phyloP scores from a whole-genome alignment of 371 early-diverging fungal genomes.

The Lichtheimia ramosa region DNA sequence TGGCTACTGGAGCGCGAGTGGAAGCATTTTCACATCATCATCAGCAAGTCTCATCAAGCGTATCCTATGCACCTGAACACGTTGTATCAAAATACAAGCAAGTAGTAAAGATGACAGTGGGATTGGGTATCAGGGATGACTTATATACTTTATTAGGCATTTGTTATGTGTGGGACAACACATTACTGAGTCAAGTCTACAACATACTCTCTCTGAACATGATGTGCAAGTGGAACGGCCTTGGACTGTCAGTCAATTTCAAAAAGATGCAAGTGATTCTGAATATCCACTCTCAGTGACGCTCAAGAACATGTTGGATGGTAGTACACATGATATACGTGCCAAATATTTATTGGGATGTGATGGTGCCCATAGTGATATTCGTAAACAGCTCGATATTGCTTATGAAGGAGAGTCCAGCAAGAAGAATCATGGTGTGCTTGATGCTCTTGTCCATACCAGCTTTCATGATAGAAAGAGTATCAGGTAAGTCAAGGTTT shows the following conservation, averaged over 20 bases:
- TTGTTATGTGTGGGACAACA: conserved; percentile 46
- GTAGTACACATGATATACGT: conserved; percentile 19
- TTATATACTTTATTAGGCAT: conserved; percentile 17
- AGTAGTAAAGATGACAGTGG: conserved; percentile 4
- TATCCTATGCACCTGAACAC: conserved; percentile 39
- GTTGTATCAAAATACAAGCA: conserved; percentile 42
- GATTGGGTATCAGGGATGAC: neutral
- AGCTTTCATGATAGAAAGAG: conserved; percentile 38
- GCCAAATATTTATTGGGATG: conserved; percentile 43
- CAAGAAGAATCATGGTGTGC: conserved; percentile 36
- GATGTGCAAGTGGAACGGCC: conserved; percentile 43
- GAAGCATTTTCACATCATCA: conserved; percentile 22
- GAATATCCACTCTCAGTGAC: conserved; percentile 33
- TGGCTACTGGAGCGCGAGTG: conserved; percentile 35
- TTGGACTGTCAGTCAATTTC: conserved; percentile 23
- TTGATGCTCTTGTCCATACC: conserved; percentile 42
- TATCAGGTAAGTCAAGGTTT: conserved; percentile 32
- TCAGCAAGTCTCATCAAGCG: conserved; percentile 20
- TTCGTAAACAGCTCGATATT: conserved; percentile 32
- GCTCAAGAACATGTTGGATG: conserved; percentile 28
- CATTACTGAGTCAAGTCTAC: conserved; percentile 42
- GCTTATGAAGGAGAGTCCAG: conserved; percentile 34
- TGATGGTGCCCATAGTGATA: conserved; percentile 46
- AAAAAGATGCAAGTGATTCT: conserved; percentile 1
- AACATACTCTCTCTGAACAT: conserved; percentile 24